phyloP scores from a whole-genome alignment of 2,329 filamentous ascomycete species.

The Amylocarpus encephaloides region DNA sequence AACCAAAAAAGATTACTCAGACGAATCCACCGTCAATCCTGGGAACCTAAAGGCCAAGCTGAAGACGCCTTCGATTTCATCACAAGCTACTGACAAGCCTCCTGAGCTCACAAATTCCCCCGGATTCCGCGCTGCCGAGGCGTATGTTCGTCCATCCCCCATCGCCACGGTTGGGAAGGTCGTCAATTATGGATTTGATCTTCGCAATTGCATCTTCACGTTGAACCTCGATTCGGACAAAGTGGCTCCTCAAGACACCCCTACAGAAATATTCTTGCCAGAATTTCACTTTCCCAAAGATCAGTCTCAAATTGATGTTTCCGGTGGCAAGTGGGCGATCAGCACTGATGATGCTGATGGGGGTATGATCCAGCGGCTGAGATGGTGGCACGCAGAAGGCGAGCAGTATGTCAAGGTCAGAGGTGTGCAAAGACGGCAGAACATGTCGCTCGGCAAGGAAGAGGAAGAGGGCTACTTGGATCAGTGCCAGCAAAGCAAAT shows the following conservation, averaged over 20 bases:
- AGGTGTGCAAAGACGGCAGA: slow-evolving; percentile 63
- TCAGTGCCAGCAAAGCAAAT: slow-evolving; percentile 47
- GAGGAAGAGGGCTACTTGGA: slow-evolving; percentile 75
- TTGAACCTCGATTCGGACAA: slow-evolving; percentile 60
- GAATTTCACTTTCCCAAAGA: slow-evolving; percentile 86
- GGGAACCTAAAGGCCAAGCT: slow-evolving; percentile 69
- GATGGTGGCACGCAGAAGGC: slow-evolving; percentile 90
- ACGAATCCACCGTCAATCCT: slow-evolving; percentile 60
- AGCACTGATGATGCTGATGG: slow-evolving; percentile 64
- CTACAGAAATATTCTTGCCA: slow-evolving; percentile 80
- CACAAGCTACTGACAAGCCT: slow-evolving; percentile 44
- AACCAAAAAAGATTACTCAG: slow-evolving; percentile 38
- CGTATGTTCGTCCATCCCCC: slow-evolving; percentile 81
- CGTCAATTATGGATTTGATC: slow-evolving; percentile 69
- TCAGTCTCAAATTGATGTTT: slow-evolving; percentile 65
- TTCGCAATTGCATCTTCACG: slow-evolving; percentile 70
- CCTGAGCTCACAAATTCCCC: slow-evolving; percentile 56
- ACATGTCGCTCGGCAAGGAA: slow-evolving; percentile 42
- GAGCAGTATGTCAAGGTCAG: slow-evolving; percentile 73
- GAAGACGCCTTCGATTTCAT: slow-evolving; percentile 60
- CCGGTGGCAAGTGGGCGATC: slow-evolving; percentile 86
- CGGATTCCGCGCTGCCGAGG: slow-evolving; percentile 85
- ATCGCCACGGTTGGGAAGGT: slow-evolving; percentile 68
- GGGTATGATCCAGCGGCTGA: slow-evolving; percentile 65
- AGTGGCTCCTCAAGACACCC: slow-evolving; percentile 54